Conservation (phyloP, 768 basidiomycete species). For the Terana coerulea region DNA sequence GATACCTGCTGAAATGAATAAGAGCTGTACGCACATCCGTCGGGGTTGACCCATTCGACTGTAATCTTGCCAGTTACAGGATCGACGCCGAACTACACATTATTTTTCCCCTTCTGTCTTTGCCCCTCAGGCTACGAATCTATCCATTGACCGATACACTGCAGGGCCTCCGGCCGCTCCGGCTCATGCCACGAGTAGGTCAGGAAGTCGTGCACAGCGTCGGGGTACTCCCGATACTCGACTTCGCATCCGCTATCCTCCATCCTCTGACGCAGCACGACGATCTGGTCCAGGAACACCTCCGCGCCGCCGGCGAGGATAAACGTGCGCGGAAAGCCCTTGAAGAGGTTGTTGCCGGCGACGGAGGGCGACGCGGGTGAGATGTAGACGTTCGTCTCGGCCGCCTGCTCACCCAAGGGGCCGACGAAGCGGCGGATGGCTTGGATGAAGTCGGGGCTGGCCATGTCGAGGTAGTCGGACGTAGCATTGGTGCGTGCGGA, state of each 20-base stretch:
- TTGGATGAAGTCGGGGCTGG: not conserved
- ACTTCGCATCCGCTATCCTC: conserved; percentile 29
- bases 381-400: not conserved
- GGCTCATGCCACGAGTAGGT: conserved; percentile 21
- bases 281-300: conserved; percentile 34
- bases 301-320: conserved; percentile 28
- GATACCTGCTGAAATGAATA: too few relatives aligned
- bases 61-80: conserved; percentile 11
- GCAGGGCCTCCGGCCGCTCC: conserved; percentile 20
- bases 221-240: conserved; percentile 25
- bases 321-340: conserved; percentile 30
- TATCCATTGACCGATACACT: conserved; percentile 16
- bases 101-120: too few relatives aligned
- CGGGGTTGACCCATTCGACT: conserved; percentile 19
- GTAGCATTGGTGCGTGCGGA: not conserved
- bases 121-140: too few relatives aligned
- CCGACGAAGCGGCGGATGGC: conserved; percentile 4
- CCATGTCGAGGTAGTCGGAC: not conserved
- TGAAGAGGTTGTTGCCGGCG: conserved; percentile 12
- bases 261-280: conserved; percentile 22
- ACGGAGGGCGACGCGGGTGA: conserved; percentile 5
- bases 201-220: conserved; percentile 28
- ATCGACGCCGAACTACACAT: conserved; percentile 18
- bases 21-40: conserved; percentile 15
- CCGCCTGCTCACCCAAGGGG: not conserved